phyloP scores from a whole-genome alignment of 2,329 filamentous ascomycete genomes.

The Leptographium wingfieldii region DNA sequence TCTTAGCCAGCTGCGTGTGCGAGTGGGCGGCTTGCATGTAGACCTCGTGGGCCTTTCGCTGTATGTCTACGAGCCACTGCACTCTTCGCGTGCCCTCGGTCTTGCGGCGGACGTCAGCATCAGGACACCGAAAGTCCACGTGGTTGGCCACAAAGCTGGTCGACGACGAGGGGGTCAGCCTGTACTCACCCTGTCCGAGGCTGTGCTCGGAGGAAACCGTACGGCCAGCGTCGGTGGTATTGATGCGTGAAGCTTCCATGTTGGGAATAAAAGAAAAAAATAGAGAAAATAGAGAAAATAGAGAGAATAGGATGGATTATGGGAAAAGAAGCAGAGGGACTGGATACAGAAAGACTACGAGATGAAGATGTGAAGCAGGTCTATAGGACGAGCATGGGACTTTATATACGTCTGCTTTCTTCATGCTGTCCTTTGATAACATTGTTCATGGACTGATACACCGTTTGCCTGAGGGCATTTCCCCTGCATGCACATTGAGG shows the following conservation, averaged over 20 bases:
- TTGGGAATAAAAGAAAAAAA: neutral
- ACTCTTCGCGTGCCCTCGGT: neutral
- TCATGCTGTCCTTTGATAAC: too few species aligned
- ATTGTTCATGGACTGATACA: too few species aligned
- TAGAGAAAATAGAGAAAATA: too few species aligned
- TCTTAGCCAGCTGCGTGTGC: neutral
- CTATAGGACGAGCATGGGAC: too few species aligned
- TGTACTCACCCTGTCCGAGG: neutral
- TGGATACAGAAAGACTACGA: neutral
- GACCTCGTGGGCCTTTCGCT: neutral
- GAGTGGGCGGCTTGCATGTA: conserved; percentile 1
- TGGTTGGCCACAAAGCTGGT: neutral
- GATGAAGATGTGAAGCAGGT: neutral
- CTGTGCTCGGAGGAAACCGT: neutral
- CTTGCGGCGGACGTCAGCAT: neutral
- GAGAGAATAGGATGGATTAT: neutral
- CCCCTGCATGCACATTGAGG: too few species aligned
- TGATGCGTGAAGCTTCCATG: neutral
- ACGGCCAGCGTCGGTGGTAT: neutral
- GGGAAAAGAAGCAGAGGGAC: neutral
- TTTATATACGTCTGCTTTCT: too few species aligned
- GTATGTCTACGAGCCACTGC: neutral
- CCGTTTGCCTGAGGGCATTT: too few species aligned
- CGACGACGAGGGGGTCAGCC: neutral
- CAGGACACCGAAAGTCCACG: neutral